phyloP scores from a whole-genome alignment of 2,329 filamentous ascomycete genomes.

The Penicillium sp. region DNA sequence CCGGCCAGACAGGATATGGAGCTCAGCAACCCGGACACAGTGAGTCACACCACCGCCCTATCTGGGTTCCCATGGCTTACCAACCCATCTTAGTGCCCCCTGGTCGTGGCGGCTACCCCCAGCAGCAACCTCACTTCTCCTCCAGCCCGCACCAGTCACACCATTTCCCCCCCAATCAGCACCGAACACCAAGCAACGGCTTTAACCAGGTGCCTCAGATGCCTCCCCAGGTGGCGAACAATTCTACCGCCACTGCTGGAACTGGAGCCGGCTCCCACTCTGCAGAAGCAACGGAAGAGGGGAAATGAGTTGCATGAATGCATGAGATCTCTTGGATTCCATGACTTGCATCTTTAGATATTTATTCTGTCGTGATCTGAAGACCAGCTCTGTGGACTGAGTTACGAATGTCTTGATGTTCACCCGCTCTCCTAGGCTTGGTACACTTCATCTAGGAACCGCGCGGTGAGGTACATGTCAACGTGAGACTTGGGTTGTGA shows the following conservation, averaged over 20 bases:
- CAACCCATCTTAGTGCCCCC: conserved; percentile 59
- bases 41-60: conserved; percentile 56
- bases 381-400: conserved; percentile 1
- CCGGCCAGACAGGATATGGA: conserved; percentile 71
- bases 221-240: conserved; percentile 50
- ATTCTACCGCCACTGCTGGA: conserved; percentile 35
- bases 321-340: conserved; percentile 5
- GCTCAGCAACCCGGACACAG: conserved; percentile 74
- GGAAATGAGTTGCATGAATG: conserved; percentile 47
- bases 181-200: conserved; percentile 61
- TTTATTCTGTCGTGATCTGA: conserved; percentile 6
- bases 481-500: conserved; percentile 7
- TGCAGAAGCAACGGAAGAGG: conserved; percentile 50
- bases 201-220: conserved; percentile 54
- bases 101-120: conserved; percentile 63
- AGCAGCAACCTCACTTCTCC: conserved; percentile 66
- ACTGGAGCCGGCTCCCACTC: conserved; percentile 44
- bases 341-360: conserved; percentile 1
- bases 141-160: conserved; percentile 68
- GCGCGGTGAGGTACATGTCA: conserved; percentile 10
- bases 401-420: conserved; percentile 4
- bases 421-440: conserved; percentile 5
- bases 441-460: conserved; percentile 4
- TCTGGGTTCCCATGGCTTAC: conserved; percentile 39
- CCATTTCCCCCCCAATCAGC: conserved; percentile 63